phyloP scores from a whole-genome alignment of 2,329 filamentous ascomycete genomes.

The Aureobasidium namibiae region DNA sequence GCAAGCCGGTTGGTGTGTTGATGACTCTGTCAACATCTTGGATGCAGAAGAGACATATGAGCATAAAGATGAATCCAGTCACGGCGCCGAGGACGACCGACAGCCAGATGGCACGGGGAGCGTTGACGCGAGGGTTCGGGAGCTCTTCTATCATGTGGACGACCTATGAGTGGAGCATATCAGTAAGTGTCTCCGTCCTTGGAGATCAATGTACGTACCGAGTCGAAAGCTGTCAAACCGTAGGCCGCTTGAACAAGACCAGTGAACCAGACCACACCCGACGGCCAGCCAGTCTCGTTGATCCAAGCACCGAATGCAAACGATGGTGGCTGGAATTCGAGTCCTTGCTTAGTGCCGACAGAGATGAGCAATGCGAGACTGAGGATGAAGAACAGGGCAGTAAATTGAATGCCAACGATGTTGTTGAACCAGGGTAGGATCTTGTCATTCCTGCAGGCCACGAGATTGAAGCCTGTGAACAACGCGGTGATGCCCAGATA shows the following conservation, averaged over 20 bases:
- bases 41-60: slow-evolving; percentile 48
- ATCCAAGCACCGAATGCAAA: slow-evolving; percentile 49
- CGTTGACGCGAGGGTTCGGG: slow-evolving; percentile 43
- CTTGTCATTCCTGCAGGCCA: slow-evolving; percentile 43
- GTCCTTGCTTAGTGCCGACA: slow-evolving; percentile 38
- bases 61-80: slow-evolving; percentile 49
- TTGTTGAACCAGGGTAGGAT: slow-evolving; percentile 48
- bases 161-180: slow-evolving; percentile 24
- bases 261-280: slow-evolving; percentile 51
- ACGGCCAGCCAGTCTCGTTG: slow-evolving; percentile 44
- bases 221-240: slow-evolving; percentile 50
- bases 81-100: slow-evolving; percentile 37
- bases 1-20: slow-evolving; percentile 41
- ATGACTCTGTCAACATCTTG: slow-evolving; percentile 40
- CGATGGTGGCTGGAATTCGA: slow-evolving; percentile 40
- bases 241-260: slow-evolving; percentile 51
- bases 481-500: slow-evolving; percentile 43
- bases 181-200: not conserved
- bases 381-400: slow-evolving; percentile 45
- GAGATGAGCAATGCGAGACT: slow-evolving; percentile 44
- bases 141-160: slow-evolving; percentile 54
- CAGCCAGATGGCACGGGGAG: slow-evolving; percentile 45
- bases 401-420: slow-evolving; percentile 47
- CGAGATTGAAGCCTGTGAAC: slow-evolving; percentile 44
- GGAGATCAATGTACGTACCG: slow-evolving; percentile 17